Base-by-base conservation (phyloP, 768 basidiomycete genomes). In the Dentipellis fragilis region DNA sequence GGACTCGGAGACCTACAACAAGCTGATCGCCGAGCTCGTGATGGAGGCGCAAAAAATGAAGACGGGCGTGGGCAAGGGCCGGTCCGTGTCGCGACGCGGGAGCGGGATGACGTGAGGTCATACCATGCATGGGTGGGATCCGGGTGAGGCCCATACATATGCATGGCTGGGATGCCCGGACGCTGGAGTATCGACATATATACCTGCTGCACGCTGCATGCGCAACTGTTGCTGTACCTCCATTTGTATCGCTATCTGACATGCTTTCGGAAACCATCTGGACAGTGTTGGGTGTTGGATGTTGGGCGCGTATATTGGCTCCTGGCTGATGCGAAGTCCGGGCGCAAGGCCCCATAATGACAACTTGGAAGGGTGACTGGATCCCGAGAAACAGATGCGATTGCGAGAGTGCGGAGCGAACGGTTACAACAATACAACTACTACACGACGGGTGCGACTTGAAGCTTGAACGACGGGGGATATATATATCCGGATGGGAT, bases 11-110 rank as follows among this genome's bases (percentile, higher is more conserved):
- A 88, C 84, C 23, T 93, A 92, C 64, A 94, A 96, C 68, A 85
- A 83, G 14, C 75, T 93, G 56, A 96, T 96, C 57, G 93, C 86
- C 23, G 92, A 92, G 66, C 73, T 96, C 51, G 91, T 96, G n/a
- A 83, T 83, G 45, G 91, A 95, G 68, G 93, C 93, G 36, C 89
- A 90, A 66, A 90, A 87, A 69, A 75, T 83, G 54, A 89, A 88
- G 65, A 80, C 80, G 7, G 80, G 80, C 14, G 42, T 45, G 42
- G 42, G 42, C 42, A 87, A 84, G 62, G 73, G 72, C 57, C 71
- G 72, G 59, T 65, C 70, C 58, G 72, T 76, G 34, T 62, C 67
- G 60, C 75, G 76, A 58, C 74, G 80, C 60, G 77, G 78, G 52
- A 67, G 60, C 45, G 58, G 59, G 21, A 16, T 51, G 35, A 21